These are phyloP conservation scores for Multifurca ochricompacta DNA, from an alignment of 768 basidiomycete species.

Conservation along the genomic window DNA sequence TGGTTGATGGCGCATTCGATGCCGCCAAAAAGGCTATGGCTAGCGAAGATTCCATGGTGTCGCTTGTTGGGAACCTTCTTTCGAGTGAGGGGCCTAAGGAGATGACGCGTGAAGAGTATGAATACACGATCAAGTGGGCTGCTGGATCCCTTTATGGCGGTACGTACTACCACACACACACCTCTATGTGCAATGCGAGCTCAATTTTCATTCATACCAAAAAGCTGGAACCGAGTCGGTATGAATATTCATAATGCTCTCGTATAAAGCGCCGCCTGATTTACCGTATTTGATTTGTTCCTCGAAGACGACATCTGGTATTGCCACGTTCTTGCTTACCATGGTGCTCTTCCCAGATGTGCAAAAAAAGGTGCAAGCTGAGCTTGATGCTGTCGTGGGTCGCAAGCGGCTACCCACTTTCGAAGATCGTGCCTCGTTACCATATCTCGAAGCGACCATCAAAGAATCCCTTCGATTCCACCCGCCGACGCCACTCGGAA, in stretches of 20 bases:
- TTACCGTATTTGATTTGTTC: neutral
- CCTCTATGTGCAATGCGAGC: neutral
- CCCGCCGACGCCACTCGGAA: slow-evolving; percentile 20
- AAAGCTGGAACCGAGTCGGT: slow-evolving; percentile 20
- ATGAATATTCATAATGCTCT: too few relatives aligned
- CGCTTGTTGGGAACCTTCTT: slow-evolving; percentile 17
- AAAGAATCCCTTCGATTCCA: slow-evolving; percentile 21
- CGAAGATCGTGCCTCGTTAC: slow-evolving; percentile 12
- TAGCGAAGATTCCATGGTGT: slow-evolving; percentile 14
- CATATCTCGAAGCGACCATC: slow-evolving; percentile 19
- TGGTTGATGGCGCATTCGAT: slow-evolving; percentile 16
- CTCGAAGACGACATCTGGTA: slow-evolving; percentile 12
- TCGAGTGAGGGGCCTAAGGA: slow-evolving; percentile 12
- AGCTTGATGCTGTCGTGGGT: slow-evolving; percentile 18
- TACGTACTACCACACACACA: neutral
- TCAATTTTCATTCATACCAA: neutral
- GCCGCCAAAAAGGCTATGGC: slow-evolving; percentile 17
- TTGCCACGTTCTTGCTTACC: slow-evolving; percentile 17
- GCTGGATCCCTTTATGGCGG: slow-evolving; percentile 20
- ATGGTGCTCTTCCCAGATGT: slow-evolving; percentile 20
- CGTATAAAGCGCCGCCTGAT: neutral
- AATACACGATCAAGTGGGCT: slow-evolving; percentile 21
- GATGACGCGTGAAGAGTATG: slow-evolving; percentile 19
- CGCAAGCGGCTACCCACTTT: slow-evolving; percentile 17
- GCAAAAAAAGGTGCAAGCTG: slow-evolving; percentile 15